Evolutionary conservation across 1,284 basidiomycete genomes (phyloP), one percentile per base, ranked within the genome.

Genomic region (Amylostereum areolatum): DNA sequence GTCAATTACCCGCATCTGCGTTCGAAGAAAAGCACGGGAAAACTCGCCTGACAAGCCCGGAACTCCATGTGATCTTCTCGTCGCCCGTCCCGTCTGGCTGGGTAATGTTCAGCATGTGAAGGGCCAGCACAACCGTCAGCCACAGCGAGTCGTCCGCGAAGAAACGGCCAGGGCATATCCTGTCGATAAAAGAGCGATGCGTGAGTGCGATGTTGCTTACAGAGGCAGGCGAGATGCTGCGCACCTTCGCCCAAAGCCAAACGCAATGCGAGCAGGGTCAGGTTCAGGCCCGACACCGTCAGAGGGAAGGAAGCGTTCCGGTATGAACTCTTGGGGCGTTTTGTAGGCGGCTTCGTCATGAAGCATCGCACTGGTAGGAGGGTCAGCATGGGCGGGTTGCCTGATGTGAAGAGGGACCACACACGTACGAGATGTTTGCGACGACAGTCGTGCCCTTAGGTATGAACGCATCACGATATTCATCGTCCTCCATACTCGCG

Each of bases 341-440:
- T 59, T 57, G 50, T 66, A 59, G 45, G 61, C 34, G 10, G 50
- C 51, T 27, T 34, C 36, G 51, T 45, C 48, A 30, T 27, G 35
- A 37, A 31, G 37, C 35, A 47, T 51, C 41, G 29, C 35, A 35
- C 33, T 54, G 48, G 29, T 41, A 25, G 31, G 52, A 46, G 10
- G 39, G 47, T 48, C 44, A 50, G 31, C 4, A 18, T 11, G 18
- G 8, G 8, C 24, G 4, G 24, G 29, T 29, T 58, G 54, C 9
- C 50, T 56, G 43, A 54, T 52, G 7, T 54, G 40, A 47, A 64
- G 64, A 1, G 62, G 59, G 3, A 61, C 35, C 42, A 34, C 58
- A 53, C 47, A 57, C 44, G 5, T 9, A 45, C 44, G 29, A 78
- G 39, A 75, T 72, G 51, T 78, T 78, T 10, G 65, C 70, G 50